These are phyloP conservation scores for Tylopilus sp. DNA, from an alignment of 1,284 basidiomycete species.

Conservation along the genomic window DNA sequence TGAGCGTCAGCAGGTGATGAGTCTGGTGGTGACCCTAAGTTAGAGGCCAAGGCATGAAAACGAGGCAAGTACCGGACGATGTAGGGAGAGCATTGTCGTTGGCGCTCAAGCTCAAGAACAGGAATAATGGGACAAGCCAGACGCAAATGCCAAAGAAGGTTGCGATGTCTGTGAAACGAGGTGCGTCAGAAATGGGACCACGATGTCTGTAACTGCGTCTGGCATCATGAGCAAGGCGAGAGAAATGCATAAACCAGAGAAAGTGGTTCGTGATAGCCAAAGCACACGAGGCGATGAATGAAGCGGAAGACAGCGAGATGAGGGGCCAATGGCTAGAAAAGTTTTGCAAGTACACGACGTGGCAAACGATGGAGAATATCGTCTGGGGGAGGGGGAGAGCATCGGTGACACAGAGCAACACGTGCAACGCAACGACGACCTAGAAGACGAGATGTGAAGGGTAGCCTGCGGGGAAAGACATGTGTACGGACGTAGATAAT, in stretches of 20 bases:
- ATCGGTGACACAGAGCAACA: constrained; percentile 76
- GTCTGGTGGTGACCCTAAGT: constrained; percentile 24
- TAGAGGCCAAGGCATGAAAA: not conserved
- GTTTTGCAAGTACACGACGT: constrained; percentile 87
- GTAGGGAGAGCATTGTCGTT: constrained; percentile 90
- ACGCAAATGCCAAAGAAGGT: constrained; percentile 92
- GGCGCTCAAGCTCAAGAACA: constrained; percentile 91
- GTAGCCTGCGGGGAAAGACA: not conserved
- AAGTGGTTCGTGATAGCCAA: constrained; percentile 89
- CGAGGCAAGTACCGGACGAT: constrained; percentile 38
- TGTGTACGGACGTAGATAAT: constrained; percentile 75
- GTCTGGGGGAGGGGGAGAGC: constrained; percentile 71
- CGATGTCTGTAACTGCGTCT: constrained; percentile 44
- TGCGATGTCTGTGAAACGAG: constrained; percentile 85
- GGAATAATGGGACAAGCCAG: constrained; percentile 87
- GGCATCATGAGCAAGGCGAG: constrained; percentile 57
- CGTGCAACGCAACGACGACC: constrained; percentile 75
- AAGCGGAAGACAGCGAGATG: constrained; percentile 80
- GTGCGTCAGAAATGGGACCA: constrained; percentile 38
- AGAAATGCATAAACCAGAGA: constrained; percentile 92
- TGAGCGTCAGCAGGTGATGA: constrained; percentile 26
- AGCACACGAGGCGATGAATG: constrained; percentile 80
- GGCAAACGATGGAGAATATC: constrained; percentile 77
- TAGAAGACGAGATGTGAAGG: constrained; percentile 33
- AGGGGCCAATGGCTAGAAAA: constrained; percentile 86